Evolutionary conservation across 139 green algal genomes (phyloP), one percentile per base, ranked within the genome.

Genomic region (Raphidocelis subcapitata): DNA sequence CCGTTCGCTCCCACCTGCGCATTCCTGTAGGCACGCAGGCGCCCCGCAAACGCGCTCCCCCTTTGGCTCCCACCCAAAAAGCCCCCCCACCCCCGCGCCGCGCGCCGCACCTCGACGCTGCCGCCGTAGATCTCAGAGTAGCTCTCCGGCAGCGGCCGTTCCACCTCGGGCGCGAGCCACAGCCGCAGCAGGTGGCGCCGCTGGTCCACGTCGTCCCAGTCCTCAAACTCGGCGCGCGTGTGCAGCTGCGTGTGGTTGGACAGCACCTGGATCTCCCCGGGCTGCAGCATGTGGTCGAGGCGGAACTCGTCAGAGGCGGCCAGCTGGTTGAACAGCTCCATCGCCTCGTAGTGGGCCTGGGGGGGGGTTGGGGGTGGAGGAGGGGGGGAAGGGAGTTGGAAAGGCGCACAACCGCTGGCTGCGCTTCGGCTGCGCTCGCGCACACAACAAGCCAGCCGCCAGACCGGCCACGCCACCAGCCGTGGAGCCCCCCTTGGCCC

Each of bases 171-270:
- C 3, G 84, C 65, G 55, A 93, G 37, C 88, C 88, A 93, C 73
- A 93, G 77, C 31, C 88, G 80, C 69, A 93, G 82, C 80, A 93
- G 70, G 71, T 93, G 88, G 21, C 85, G 81, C 74, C 79, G 82
- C 63, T 83, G 47, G 3, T 79, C 75, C 14, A 75, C 59, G 35
- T 82, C 77, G 28, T 77, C 69, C 18, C 52, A 80, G 61, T 88
- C 82, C 31, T 54, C 36, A 65, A 92, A 92, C 14, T 72, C 80
- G 16, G 75, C 75, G 29, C 84, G 71, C 33, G 75, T 75, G 73
- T 92, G 86, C 62, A 90, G 79, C 41, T 70, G 64, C 3, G 68
- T 85, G 80, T 87, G 82, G 74, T 90, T 92, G 81, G 68, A 79
- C 44, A 92, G 77, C 69, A 92, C 76, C 81, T 90, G 82, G 32